Percentiles rank a stretch among this genome's conserved stretches.
phyloP scores from a whole-genome alignment of 495 filamentous ascomycete species.

The Staphylotrichum longicolle region DNA sequence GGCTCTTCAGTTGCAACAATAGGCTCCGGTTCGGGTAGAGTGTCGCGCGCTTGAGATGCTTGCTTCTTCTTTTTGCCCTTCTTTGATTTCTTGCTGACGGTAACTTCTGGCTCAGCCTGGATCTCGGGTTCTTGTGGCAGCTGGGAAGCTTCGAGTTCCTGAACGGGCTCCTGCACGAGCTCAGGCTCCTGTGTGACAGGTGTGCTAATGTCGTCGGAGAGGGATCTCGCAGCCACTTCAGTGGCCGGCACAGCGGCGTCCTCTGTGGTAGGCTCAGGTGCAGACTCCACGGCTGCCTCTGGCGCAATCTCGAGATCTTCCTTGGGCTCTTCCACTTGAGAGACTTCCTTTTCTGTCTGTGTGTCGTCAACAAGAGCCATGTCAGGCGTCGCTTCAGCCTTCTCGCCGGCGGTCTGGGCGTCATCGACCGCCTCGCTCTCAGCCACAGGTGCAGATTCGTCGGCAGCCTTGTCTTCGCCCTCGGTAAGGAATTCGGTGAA shows the following conservation, averaged over 20 bases:
- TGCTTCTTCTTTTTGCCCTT: slow-evolving; percentile 34
- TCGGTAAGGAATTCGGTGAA: neutral
- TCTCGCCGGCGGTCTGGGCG: neutral
- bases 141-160: neutral
- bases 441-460: slow-evolving; percentile 3
- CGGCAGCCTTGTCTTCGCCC: slow-evolving; percentile 2
- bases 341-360: slow-evolving; percentile 42
- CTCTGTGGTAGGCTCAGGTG: neutral
- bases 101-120: neutral
- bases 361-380: neutral
- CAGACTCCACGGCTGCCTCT: slow-evolving; percentile 14
- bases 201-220: neutral
- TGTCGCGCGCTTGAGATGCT: slow-evolving; percentile 7
- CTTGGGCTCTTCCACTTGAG: slow-evolving; percentile 8
- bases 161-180: neutral
- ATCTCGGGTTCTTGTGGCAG: slow-evolving; percentile 4
- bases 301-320: neutral
- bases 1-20: slow-evolving; percentile 1
- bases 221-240: slow-evolving; percentile 3
- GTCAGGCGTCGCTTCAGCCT: neutral
- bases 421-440: slow-evolving; percentile 10
- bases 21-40: neutral
- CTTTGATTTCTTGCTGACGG: slow-evolving; percentile 29
- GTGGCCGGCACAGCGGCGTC: slow-evolving; percentile 1
- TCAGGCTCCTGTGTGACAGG: slow-evolving; percentile 5